These are phyloP conservation scores for Cordyceps pruinosa DNA, from an alignment of 2,329 filamentous ascomycete genomes.

Conservation along the genomic window DNA sequence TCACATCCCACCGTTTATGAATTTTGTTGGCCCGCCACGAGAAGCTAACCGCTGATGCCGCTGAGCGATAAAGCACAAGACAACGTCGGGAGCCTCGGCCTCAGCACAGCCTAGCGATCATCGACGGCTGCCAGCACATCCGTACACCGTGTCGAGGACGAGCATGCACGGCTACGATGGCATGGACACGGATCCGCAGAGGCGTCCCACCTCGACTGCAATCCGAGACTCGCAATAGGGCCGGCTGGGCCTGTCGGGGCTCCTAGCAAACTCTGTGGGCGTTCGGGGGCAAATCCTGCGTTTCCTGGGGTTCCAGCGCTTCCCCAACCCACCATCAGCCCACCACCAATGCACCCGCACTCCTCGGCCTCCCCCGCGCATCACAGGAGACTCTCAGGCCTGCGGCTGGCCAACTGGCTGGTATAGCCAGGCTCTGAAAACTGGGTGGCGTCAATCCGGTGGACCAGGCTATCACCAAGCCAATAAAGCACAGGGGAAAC, in stretches of 20 bases:
- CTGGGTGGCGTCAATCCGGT: slow-evolving; percentile 5
- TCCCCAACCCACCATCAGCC: slow-evolving; percentile 7
- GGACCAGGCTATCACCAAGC: background rate
- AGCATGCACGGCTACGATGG: background rate
- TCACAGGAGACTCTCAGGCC: background rate
- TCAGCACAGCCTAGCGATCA: background rate
- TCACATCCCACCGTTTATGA: background rate
- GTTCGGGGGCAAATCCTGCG: background rate
- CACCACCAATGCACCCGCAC: slow-evolving; percentile 6
- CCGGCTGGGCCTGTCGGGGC: background rate
- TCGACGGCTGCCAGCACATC: background rate
- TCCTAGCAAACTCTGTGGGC: background rate
- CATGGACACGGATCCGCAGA: slow-evolving; percentile 1
- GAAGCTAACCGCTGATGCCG: background rate
- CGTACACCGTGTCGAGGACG: background rate
- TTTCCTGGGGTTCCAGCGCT: slow-evolving; percentile 6
- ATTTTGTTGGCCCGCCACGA: background rate
- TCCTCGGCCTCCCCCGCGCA: slow-evolving; percentile 9
- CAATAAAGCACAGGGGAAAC: background rate
- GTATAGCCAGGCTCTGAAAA: slow-evolving; percentile 4
- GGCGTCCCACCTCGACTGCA: slow-evolving; percentile 1
- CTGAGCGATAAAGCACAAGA: background rate
- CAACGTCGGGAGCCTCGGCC: background rate
- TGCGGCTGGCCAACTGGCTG: background rate
- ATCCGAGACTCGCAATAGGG: background rate